Evolutionary conservation across 352 stramenopile species (phyloP).

Genomic region (Pythium guiyangense): DNA sequence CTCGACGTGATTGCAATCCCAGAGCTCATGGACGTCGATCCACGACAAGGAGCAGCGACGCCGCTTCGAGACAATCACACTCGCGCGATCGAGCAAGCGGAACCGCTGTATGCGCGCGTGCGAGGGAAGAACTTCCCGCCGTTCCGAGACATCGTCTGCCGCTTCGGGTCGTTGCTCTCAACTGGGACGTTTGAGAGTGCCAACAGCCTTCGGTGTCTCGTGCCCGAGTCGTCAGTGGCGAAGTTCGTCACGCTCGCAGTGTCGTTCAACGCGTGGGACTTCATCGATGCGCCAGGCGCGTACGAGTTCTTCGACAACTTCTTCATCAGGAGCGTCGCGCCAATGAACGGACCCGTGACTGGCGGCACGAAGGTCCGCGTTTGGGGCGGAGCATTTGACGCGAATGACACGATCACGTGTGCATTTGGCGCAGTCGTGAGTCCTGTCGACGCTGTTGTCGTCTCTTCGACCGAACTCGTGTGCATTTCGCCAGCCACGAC

Average conservation of each 20-base stretch:
- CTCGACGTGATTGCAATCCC: slow-evolving; percentile 21
- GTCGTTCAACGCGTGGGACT: slow-evolving; percentile 70
- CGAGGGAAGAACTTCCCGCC: slow-evolving; percentile 45
- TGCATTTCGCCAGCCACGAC: slow-evolving; percentile 32
- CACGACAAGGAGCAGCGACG: slow-evolving; percentile 14
- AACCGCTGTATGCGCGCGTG: slow-evolving; percentile 12
- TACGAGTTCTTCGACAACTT: slow-evolving; percentile 41
- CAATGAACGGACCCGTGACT: slow-evolving; percentile 37
- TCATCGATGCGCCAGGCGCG: slow-evolving; percentile 16
- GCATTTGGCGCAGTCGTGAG: slow-evolving; percentile 30
- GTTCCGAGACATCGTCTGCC: slow-evolving; percentile 29
- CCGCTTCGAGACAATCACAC: background rate
- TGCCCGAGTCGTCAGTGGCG: slow-evolving; percentile 24
- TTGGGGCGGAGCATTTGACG: slow-evolving; percentile 39
- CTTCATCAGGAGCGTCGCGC: slow-evolving; percentile 27
- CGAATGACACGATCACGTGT: slow-evolving; percentile 38
- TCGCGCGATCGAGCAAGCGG: background rate
- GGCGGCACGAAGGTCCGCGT: slow-evolving; percentile 68
- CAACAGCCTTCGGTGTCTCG: slow-evolving; percentile 32
- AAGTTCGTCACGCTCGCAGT: slow-evolving; percentile 28
- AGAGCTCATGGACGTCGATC: slow-evolving; percentile 28
- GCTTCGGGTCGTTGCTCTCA: slow-evolving; percentile 23
- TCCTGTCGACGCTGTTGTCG: slow-evolving; percentile 18
- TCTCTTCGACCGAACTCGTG: slow-evolving; percentile 35
- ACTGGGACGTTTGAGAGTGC: slow-evolving; percentile 28